phyloP scores from a whole-genome alignment of 345 rosid species.

The Carallia brachiata region DNA sequence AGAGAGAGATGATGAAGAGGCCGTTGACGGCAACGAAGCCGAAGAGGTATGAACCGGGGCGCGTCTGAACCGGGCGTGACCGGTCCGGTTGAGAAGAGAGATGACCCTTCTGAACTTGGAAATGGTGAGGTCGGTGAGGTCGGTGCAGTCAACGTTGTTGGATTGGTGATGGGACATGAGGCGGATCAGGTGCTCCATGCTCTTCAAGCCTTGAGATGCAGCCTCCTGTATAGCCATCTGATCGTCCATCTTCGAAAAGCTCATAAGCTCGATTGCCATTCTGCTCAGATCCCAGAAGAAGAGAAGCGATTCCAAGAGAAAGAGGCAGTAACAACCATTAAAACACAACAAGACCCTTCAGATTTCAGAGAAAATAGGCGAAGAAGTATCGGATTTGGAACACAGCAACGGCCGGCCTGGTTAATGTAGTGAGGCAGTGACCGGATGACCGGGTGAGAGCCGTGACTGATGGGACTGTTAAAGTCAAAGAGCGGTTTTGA shows the following conservation, averaged over 20 bases:
- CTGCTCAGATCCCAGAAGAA: background rate
- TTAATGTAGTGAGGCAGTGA: conserved; percentile 46
- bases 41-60: conserved; percentile 43
- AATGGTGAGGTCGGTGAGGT: conserved; percentile 65
- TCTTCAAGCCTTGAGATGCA: conserved; percentile 73
- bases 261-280: conserved; percentile 76
- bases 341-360: background rate
- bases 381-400: conserved; percentile 3
- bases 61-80: conserved; percentile 91
- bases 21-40: conserved; percentile 23
- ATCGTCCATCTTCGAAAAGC: conserved; percentile 66
- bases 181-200: conserved; percentile 78
- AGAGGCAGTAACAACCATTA: conserved; percentile 9
- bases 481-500: conserved; percentile 14
- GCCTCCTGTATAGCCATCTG: conserved; percentile 78
- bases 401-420: conserved; percentile 5
- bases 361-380: background rate
- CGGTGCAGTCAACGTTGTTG: conserved; percentile 50
- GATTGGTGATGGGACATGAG: conserved; percentile 51
- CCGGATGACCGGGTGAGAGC: conserved; percentile 40
- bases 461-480: too few species aligned
- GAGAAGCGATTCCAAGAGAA: conserved; percentile 1
- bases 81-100: conserved; percentile 72
- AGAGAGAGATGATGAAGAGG: conserved; percentile 18
- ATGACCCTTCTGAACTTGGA: conserved; percentile 74